These are phyloP conservation scores for Rhizopus sp. DNA, from an alignment of 371 early-diverging fungal genomes.

Conservation along the genomic window DNA sequence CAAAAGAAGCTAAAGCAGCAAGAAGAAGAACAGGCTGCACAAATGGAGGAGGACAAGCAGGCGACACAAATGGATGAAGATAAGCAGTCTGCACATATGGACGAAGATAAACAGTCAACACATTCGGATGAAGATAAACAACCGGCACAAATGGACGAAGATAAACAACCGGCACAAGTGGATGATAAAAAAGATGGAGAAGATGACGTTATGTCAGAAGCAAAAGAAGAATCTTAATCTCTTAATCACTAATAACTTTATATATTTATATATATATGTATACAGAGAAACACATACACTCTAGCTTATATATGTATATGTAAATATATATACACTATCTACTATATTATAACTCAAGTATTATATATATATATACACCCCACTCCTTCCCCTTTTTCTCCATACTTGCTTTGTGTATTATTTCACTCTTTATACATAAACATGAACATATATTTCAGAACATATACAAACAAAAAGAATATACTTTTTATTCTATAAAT, in stretches of 20 bases:
- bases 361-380: constrained; percentile 11
- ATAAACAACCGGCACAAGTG: not conserved
- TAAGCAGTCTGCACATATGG: not conserved
- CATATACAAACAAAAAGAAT: not conserved
- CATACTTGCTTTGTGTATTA: constrained; percentile 6
- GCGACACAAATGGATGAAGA: constrained; percentile 7
- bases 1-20: constrained; percentile 14
- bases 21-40: not conserved
- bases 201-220: constrained; percentile 20
- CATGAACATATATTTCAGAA: no score
- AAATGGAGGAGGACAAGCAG: constrained; percentile 9
- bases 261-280: not conserved
- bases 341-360: not conserved
- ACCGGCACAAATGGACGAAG: not conserved
- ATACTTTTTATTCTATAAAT: constrained; percentile 12
- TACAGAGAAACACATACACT: not conserved
- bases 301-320: no score
- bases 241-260: not conserved
- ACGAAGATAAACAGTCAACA: not conserved
- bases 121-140: constrained; percentile 3
- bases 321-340: no score
- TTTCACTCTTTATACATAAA: constrained; percentile 1
- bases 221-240: constrained; percentile 6
- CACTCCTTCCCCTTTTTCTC: constrained; percentile 4
- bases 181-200: constrained; percentile 8